Percentiles rank a stretch among this genome's conserved stretches.
phyloP scores from a whole-genome alignment of 2,329 filamentous ascomycete genomes.

The Colletotrichum sp. region DNA sequence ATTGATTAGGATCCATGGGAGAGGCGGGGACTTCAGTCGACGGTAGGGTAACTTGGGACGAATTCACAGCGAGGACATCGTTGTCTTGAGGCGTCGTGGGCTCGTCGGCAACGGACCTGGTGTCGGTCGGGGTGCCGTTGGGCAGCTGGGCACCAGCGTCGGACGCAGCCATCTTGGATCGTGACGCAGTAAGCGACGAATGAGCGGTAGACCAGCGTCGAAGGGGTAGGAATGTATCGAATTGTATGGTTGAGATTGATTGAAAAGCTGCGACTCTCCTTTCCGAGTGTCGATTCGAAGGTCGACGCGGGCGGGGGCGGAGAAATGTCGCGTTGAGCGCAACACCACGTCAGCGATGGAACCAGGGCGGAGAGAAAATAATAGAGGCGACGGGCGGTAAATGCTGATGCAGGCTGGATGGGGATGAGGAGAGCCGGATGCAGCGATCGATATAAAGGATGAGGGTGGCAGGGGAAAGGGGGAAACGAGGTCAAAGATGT shows the following conservation, averaged over 20 bases:
- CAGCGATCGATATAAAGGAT: background rate
- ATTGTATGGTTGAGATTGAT: background rate
- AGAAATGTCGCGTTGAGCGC: slow-evolving; percentile 3
- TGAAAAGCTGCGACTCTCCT: background rate
- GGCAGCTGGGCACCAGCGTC: slow-evolving; percentile 36
- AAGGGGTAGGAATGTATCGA: background rate
- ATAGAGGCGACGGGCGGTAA: background rate
- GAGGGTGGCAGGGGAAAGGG: background rate
- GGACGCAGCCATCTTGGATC: slow-evolving; percentile 37
- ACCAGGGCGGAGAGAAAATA: background rate
- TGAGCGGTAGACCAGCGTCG: background rate
- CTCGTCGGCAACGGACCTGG: slow-evolving; percentile 29
- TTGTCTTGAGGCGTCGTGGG: slow-evolving; percentile 36
- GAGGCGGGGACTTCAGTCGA: slow-evolving; percentile 62
- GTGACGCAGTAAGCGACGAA: background rate
- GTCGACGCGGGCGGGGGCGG: background rate
- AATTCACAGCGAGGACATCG: slow-evolving; percentile 29
- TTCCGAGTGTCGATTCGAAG: background rate
- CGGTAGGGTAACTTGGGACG: slow-evolving; percentile 60
- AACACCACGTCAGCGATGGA: slow-evolving; percentile 17
- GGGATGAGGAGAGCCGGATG: background rate
- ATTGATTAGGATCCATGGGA: slow-evolving; percentile 51
- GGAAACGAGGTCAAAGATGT: slow-evolving; percentile 3
- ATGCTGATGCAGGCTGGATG: background rate
- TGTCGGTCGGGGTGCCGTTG: slow-evolving; percentile 30